phyloP scores from a whole-genome alignment of 192 early-diverging fungal genomes.

The Dissophora globulifera region DNA sequence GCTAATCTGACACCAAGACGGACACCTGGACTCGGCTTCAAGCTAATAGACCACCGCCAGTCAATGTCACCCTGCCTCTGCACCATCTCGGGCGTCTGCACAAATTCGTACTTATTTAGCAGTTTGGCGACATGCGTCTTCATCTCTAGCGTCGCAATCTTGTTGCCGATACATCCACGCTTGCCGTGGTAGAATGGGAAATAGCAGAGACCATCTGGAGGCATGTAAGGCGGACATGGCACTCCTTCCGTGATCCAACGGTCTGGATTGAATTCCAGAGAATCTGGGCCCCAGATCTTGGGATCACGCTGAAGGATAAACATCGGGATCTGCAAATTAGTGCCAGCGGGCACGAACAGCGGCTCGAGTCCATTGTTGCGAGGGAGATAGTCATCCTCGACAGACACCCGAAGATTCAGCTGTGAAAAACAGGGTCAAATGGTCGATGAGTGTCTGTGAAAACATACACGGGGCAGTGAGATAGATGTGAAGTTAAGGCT shows the following conservation, averaged over 20 bases:
- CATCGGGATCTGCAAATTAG: slow-evolving; percentile 54
- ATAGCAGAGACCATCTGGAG: slow-evolving; percentile 45
- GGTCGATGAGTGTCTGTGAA: background rate
- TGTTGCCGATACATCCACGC: slow-evolving; percentile 64
- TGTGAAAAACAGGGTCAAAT: background rate
- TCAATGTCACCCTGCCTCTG: slow-evolving; percentile 15
- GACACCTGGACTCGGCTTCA: slow-evolving; percentile 37
- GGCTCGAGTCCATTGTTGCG: slow-evolving; percentile 53
- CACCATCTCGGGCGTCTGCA: slow-evolving; percentile 56
- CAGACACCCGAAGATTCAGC: slow-evolving; percentile 43
- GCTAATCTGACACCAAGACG: slow-evolving; percentile 27
- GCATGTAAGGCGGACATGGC: slow-evolving; percentile 28
- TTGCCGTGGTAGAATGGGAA: slow-evolving; percentile 63
- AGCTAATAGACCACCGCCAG: slow-evolving; percentile 38
- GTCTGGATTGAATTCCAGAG: slow-evolving; percentile 54
- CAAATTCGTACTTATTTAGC: slow-evolving; percentile 56
- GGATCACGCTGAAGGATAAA: slow-evolving; percentile 57
- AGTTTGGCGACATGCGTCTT: slow-evolving; percentile 61
- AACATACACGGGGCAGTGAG: too few species aligned
- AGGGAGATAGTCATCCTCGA: slow-evolving; percentile 46
- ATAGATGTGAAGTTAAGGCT: slow-evolving; percentile 10
- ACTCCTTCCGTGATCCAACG: slow-evolving; percentile 43
- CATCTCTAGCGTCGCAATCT: slow-evolving; percentile 65
- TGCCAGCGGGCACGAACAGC: slow-evolving; percentile 34
- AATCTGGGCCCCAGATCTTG: slow-evolving; percentile 49